Evolutionary conservation across 2,329 filamentous ascomycete genomes (phyloP), one percentile per base, ranked within the genome.

Genomic region (Colletotrichum sp.): DNA sequence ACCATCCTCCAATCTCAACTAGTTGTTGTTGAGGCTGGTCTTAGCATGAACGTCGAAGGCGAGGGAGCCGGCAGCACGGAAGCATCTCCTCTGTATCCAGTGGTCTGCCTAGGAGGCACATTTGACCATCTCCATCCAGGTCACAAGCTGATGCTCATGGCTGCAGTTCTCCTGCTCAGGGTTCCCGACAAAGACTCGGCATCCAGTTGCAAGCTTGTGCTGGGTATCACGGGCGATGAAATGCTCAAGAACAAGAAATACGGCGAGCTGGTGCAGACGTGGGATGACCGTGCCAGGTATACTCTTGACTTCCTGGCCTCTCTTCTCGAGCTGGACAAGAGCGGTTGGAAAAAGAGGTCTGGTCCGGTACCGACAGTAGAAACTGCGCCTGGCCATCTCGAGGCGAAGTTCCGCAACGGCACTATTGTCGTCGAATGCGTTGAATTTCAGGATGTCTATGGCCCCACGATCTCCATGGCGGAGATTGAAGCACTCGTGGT

Each of bases 101-200:
- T 78, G 4, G 94, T 98, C 66, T 95, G 94, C 68, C 91, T 99
- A 14, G 97, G 96, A 34, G 97, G 97, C 12, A 99, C 97, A 0
- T 99, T 99, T 85, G 97, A 99, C 83, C 96, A 99, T 84, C 90
- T 99, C 26, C 97, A 99, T 83, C 93, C 95, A 6, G 97, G 97
- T 7, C 97, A 99, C 87, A 99, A 99, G 85, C 89, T 99, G n/a
- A 90, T 99, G 24, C 91, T 99, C 24, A 96, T 96, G n/a, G 96
- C 96, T 77, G 95, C 94, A 1, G 91, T 93, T 0, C 91, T 98
- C 72, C 89, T 95, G 18, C 89, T 94, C 72, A 90, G 91, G 74
- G 88, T 91, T 1, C 87, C 88, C 0, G 79, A 85, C 57, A 80
- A 84, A 36, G 79, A 81, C 36, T 81, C 86, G 0, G 81, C 82